These are phyloP conservation scores for Viola pubescens DNA, from an alignment of 441 rosid genomes.

Conservation along the genomic window DNA sequence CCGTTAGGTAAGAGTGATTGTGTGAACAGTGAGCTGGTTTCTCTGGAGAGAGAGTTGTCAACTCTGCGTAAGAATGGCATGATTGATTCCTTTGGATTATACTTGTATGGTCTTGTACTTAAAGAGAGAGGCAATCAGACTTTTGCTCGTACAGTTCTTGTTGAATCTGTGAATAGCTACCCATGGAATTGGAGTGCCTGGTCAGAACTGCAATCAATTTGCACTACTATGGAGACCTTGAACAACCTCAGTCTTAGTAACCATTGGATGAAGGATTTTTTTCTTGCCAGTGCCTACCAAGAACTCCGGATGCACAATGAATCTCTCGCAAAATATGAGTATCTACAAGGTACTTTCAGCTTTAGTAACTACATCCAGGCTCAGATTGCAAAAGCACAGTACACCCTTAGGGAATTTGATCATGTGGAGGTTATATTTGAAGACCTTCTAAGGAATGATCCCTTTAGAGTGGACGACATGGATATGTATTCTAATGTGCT, in stretches of 20 bases:
- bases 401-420: conserved; percentile 83
- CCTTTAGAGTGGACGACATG: conserved; percentile 86
- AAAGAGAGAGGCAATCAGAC: conserved; percentile 79
- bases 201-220: conserved; percentile 77
- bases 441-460: conserved; percentile 78
- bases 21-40: conserved; percentile 60
- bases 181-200: conserved; percentile 99
- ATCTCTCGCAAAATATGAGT: conserved; percentile 60
- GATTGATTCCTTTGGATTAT: conserved; percentile 80
- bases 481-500: conserved; percentile 93
- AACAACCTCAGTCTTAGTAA: conserved; percentile 61
- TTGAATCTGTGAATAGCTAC: conserved; percentile 83
- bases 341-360: conserved; percentile 61
- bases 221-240: conserved; percentile 60
- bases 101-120: conserved; percentile 79
- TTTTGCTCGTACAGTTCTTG: conserved; percentile 66
- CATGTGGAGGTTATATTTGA: conserved; percentile 90
- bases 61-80: conserved; percentile 58
- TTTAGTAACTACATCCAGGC: conserved; percentile 86
- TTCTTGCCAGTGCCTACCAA: conserved; percentile 71
- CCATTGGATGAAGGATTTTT: conserved; percentile 97
- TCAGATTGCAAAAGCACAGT: conserved; percentile 84
- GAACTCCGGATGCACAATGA: conserved; percentile 86
- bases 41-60: conserved; percentile 79
- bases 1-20: conserved; percentile 74